Conservation (phyloP, 2,329 filamentous ascomycete genomes). For the Paecilomyces fulvus region DNA sequence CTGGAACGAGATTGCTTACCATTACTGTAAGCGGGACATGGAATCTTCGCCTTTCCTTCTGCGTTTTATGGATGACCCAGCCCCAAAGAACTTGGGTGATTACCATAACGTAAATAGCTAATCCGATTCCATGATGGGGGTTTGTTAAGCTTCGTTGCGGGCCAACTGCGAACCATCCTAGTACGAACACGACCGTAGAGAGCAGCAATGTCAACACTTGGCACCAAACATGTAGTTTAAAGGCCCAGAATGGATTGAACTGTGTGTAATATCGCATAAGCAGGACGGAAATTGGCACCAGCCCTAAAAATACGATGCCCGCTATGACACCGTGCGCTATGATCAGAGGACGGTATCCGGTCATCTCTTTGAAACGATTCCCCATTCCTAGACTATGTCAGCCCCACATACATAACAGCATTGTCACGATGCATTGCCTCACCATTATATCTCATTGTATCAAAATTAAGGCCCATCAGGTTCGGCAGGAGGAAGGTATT, state of each 20-base stretch:
- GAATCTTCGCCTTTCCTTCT: slow-evolving; percentile 44
- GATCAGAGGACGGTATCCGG: slow-evolving; percentile 51
- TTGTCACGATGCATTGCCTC: slow-evolving; percentile 11
- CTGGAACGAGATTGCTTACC: slow-evolving; percentile 24
- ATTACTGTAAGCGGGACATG: slow-evolving; percentile 52
- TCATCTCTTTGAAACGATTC: slow-evolving; percentile 53
- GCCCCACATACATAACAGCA: slow-evolving; percentile 3
- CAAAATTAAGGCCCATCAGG: slow-evolving; percentile 56
- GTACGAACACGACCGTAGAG: slow-evolving; percentile 52
- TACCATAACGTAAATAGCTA: slow-evolving; percentile 55
- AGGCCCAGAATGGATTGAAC: slow-evolving; percentile 44
- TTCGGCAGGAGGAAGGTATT: slow-evolving; percentile 59
- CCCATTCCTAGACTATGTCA: slow-evolving; percentile 48
- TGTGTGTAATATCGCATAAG: slow-evolving; percentile 53
- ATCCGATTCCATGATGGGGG: slow-evolving; percentile 58
- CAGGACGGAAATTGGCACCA: slow-evolving; percentile 53
- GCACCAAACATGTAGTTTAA: slow-evolving; percentile 55
- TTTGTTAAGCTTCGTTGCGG: slow-evolving; percentile 53
- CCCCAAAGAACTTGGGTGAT: slow-evolving; percentile 52
- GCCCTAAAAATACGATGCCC: slow-evolving; percentile 51
- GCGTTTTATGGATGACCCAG: slow-evolving; percentile 46
- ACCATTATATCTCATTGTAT: slow-evolving; percentile 61
- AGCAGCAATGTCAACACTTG: slow-evolving; percentile 54
- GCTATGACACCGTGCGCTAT: slow-evolving; percentile 53
- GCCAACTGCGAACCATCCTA: slow-evolving; percentile 58